Evolutionary conservation across 495 filamentous ascomycete genomes (phyloP).

Genomic region (Penicillium crystallinum): DNA sequence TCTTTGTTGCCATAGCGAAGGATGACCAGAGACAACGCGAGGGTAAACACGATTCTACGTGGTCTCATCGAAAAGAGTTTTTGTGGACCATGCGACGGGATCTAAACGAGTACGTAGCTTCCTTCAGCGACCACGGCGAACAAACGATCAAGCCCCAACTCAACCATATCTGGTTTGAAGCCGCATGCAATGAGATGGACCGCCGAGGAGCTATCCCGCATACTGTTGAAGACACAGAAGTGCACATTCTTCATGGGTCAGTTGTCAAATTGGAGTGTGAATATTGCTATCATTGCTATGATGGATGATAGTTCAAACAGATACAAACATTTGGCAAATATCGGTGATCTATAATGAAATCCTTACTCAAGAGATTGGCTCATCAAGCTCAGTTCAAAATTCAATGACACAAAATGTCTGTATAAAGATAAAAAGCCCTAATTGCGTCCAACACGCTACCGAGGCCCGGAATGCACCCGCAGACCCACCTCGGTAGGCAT

Average conservation of each 20-base stretch:
- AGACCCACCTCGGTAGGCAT: neutral
- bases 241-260: slow-evolving; percentile 23
- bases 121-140: neutral
- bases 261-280: slow-evolving; percentile 14
- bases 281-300: slow-evolving; percentile 15
- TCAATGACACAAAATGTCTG: no score
- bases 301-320: neutral
- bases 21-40: slow-evolving; percentile 12
- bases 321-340: neutral
- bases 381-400: neutral
- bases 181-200: slow-evolving; percentile 21
- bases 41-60: slow-evolving; percentile 1
- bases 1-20: slow-evolving; percentile 21
- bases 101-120: slow-evolving; percentile 18
- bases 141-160: slow-evolving; percentile 6
- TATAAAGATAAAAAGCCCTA: no score
- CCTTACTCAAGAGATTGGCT: no score
- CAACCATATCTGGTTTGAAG: slow-evolving; percentile 25
- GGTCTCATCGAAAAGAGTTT: slow-evolving; percentile 26
- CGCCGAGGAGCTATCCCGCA: slow-evolving; percentile 23
- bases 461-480: no score
- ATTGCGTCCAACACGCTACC: no score
- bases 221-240: slow-evolving; percentile 13
- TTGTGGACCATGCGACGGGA: slow-evolving; percentile 26
- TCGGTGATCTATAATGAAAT: no score